These are phyloP conservation scores for Cryptosporidium muris DNA, from an alignment of 169 alveolate species.

Conservation along the genomic window DNA sequence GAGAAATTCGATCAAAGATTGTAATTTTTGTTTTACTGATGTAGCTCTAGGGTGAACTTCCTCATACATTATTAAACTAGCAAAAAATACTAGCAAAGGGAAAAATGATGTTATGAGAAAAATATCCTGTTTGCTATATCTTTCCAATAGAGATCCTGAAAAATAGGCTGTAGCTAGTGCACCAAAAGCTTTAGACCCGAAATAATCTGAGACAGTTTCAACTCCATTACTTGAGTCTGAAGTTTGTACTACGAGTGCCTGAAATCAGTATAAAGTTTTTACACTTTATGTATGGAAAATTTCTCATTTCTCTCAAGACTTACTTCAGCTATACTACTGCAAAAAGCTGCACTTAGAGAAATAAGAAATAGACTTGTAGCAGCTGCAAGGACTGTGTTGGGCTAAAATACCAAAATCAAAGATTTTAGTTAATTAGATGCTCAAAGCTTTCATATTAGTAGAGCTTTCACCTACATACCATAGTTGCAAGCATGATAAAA, in stretches of 20 bases:
- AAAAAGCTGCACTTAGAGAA: conserved; percentile 81
- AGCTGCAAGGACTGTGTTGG: conserved; percentile 73
- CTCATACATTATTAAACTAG: conserved; percentile 86
- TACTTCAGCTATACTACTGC: conserved; percentile 90
- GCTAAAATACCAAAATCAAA: conserved; percentile 33
- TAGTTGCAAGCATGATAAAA: conserved; percentile 79
- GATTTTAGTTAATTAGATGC: too few species aligned
- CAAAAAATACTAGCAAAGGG: conserved; percentile 84
- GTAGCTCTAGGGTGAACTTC: conserved; percentile 74
- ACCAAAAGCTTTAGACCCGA: conserved; percentile 90
- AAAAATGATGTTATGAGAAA: conserved; percentile 88
- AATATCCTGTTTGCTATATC: conserved; percentile 83
- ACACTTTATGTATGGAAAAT: not conserved
- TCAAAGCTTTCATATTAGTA: not conserved
- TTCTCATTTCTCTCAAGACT: not conserved
- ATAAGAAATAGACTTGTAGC: conserved; percentile 71
- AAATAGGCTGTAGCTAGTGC: conserved; percentile 90
- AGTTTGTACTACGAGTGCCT: conserved; percentile 66
- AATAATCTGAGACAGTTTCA: conserved; percentile 87
- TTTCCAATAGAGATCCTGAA: conserved; percentile 90
- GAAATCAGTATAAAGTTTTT: not conserved
- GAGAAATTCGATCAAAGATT: conserved; percentile 82
- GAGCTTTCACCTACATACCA: conserved; percentile 19
- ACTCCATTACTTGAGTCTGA: conserved; percentile 76
- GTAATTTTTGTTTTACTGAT: conserved; percentile 78